phyloP scores from a whole-genome alignment of 2,329 filamentous ascomycete genomes.

The Fusarium graminum region DNA sequence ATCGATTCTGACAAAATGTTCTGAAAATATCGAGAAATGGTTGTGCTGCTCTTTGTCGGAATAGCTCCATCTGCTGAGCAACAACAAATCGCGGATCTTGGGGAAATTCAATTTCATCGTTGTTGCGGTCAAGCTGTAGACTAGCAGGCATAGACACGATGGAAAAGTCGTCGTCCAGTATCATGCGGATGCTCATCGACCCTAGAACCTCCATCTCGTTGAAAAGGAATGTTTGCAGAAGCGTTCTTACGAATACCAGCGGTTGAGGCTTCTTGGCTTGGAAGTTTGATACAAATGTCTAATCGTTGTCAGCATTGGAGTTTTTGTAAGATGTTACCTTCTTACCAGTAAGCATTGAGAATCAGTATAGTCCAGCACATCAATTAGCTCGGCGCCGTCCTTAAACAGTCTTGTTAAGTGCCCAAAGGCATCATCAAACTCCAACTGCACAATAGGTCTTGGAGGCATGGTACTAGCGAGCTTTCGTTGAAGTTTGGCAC shows the following conservation, averaged over 20 bases:
- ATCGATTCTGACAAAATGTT: constrained; percentile 89
- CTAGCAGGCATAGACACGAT: constrained; percentile 80
- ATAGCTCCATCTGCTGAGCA: constrained; percentile 78
- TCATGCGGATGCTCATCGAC: constrained; percentile 75
- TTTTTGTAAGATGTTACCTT: constrained; percentile 6
- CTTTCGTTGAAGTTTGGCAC: constrained; percentile 88
- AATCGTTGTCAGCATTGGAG: constrained; percentile 3
- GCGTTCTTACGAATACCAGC: constrained; percentile 83
- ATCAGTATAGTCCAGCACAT: constrained; percentile 75
- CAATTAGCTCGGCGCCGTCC: constrained; percentile 77
- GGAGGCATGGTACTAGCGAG: constrained; percentile 95
- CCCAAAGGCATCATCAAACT: constrained; percentile 76
- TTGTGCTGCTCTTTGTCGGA: constrained; percentile 71
- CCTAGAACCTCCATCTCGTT: constrained; percentile 78
- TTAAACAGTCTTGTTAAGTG: constrained; percentile 78
- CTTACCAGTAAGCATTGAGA: constrained; percentile 77
- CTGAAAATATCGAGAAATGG: constrained; percentile 87
- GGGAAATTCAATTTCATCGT: constrained; percentile 81
- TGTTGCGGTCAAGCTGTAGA: constrained; percentile 76
- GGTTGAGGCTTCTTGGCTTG: constrained; percentile 86
- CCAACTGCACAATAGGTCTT: constrained; percentile 84
- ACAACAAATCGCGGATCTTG: constrained; percentile 81
- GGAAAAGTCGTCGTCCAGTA: constrained; percentile 86
- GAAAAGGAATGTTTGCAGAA: constrained; percentile 82
- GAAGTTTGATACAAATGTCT: constrained; percentile 81